Evolutionary conservation across 495 filamentous ascomycete genomes (phyloP).

Genomic region (Neurospora intermedia): DNA sequence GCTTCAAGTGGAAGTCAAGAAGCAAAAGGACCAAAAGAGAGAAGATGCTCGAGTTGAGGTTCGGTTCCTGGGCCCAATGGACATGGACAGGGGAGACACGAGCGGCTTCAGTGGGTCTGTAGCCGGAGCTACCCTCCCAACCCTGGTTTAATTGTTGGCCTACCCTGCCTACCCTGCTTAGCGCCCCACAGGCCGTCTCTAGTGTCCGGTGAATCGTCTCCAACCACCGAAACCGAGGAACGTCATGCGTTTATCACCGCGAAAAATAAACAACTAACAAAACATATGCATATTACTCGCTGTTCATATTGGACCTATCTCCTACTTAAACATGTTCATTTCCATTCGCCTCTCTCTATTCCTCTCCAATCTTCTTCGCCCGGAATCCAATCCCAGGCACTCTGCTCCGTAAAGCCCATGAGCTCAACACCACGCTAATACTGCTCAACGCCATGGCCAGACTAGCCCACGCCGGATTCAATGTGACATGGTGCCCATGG

Average conservation of each 20-base stretch:
- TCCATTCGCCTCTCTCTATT: neutral
- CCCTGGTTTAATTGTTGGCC: too few species aligned
- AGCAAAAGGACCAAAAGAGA: neutral
- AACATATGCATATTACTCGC: neutral
- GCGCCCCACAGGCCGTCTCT: neutral
- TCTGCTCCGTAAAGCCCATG: conserved; percentile 49
- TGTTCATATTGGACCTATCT: neutral
- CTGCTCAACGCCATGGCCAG: conserved; percentile 81
- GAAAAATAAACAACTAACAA: neutral
- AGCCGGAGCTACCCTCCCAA: too few species aligned
- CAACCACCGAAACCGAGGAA: neutral
- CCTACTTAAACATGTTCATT: neutral
- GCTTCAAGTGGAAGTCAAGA: neutral
- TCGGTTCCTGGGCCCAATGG: neutral
- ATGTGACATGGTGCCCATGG: conserved; percentile 39
- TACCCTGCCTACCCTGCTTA: neutral
- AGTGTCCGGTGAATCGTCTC: neutral
- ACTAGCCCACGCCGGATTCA: conserved; percentile 77
- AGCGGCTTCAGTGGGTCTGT: neutral
- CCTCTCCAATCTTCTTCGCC: conserved; percentile 15
- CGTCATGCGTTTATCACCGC: neutral
- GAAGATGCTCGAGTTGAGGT: neutral
- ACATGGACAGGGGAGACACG: neutral
- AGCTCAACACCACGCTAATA: conserved; percentile 68
- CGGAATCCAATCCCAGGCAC: conserved; percentile 40